Percentiles rank a stretch among this genome's conserved stretches.
These are phyloP conservation scores for Hypoxylon lenormandii DNA, from an alignment of 495 filamentous ascomycete species.

Conservation along the genomic window DNA sequence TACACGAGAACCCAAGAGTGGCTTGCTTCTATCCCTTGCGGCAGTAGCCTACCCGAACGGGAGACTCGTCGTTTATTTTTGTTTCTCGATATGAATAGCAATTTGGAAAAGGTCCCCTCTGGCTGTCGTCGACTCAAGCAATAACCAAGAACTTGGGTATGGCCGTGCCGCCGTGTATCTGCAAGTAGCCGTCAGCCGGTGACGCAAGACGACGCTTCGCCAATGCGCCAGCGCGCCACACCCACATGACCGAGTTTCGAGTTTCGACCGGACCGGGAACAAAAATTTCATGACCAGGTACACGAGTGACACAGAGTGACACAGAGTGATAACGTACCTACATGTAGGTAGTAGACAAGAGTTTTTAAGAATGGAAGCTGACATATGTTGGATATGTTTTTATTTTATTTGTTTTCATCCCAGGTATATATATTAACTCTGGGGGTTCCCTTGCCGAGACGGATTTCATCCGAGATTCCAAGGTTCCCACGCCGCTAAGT, in stretches of 20 bases:
- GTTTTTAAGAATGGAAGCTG: too few relatives aligned
- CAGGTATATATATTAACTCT: constrained; percentile 8
- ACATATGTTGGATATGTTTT: not conserved
- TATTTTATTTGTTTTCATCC: too few relatives aligned
- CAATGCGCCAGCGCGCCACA: constrained; percentile 17
- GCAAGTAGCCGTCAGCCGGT: constrained; percentile 32
- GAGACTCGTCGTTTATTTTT: not conserved
- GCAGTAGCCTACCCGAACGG: not conserved
- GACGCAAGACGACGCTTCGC: constrained; percentile 14
- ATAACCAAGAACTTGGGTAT: constrained; percentile 33
- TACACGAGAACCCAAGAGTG: constrained; percentile 4
- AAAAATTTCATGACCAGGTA: not conserved
- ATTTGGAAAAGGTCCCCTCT: not conserved
- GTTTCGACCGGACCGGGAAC: not conserved
- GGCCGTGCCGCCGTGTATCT: constrained; percentile 25
- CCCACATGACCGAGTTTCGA: constrained; percentile 2
- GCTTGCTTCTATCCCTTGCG: constrained; percentile 1
- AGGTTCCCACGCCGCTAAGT: too few relatives aligned
- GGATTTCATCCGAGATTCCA: constrained; percentile 16
- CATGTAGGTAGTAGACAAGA: not conserved
- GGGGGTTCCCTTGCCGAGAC: constrained; percentile 10
- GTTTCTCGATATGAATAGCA: not conserved
- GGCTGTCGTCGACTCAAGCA: constrained; percentile 26
- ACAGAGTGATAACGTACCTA: not conserved
- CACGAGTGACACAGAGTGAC: not conserved